These are phyloP conservation scores for Emmonsiellopsis sp. DNA, from an alignment of 2,329 filamentous ascomycete genomes.

Conservation along the genomic window DNA sequence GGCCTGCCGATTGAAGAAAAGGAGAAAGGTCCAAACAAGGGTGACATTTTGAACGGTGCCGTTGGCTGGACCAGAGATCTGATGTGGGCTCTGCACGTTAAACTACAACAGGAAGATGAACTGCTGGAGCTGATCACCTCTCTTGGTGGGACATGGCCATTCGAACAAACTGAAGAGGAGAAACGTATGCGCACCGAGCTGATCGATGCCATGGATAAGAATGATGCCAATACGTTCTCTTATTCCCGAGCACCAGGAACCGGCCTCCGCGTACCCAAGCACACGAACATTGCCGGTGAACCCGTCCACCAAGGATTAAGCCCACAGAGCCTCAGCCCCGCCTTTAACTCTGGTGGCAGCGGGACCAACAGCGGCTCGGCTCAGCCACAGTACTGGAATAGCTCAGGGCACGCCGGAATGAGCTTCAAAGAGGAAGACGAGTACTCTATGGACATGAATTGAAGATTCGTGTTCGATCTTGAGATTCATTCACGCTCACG, in stretches of 20 bases:
- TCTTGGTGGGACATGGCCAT: slow-evolving; percentile 67
- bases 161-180: slow-evolving; percentile 83
- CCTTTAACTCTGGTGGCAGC: slow-evolving; percentile 63
- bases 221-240: slow-evolving; percentile 62
- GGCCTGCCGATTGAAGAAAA: slow-evolving; percentile 92
- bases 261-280: slow-evolving; percentile 81
- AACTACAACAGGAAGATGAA: slow-evolving; percentile 82
- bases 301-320: slow-evolving; percentile 45
- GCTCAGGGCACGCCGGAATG: slow-evolving; percentile 46
- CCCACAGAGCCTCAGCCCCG: slow-evolving; percentile 58
- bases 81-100: slow-evolving; percentile 91
- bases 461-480: neutral
- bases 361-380: slow-evolving; percentile 43
- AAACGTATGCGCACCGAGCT: slow-evolving; percentile 92
- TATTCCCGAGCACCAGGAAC: slow-evolving; percentile 79
- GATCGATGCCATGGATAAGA: slow-evolving; percentile 75
- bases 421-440: slow-evolving; percentile 94
- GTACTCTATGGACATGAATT: slow-evolving; percentile 66
- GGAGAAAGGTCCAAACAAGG: slow-evolving; percentile 97
- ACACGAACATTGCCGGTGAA: slow-evolving; percentile 85
- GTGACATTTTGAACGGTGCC: slow-evolving; percentile 92
- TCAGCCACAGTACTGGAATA: slow-evolving; percentile 47
- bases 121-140: slow-evolving; percentile 65
- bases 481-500: neutral
- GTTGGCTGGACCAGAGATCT: slow-evolving; percentile 96